Base-by-base conservation (phyloP, 148 eudicot genomes). In the Cornus kousa region DNA sequence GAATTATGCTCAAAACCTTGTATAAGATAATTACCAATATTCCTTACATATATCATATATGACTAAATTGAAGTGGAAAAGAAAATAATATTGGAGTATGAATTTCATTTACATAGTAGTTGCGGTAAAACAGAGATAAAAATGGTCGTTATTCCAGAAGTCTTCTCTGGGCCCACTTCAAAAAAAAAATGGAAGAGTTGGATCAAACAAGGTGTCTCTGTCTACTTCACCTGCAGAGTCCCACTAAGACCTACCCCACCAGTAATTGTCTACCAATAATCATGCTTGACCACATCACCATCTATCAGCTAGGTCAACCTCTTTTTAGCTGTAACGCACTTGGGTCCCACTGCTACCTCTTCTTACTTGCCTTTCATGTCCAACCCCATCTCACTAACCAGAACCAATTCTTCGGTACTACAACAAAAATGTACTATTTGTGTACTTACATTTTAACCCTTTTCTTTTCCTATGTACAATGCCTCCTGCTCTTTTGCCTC, bases 401-500 rank as follows among this genome's bases (percentile, higher is more conserved):
- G 57, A 66, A 75, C 78, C 71, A 65, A n/a, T 23, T 16, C 23
- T 39, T 75, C 9, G 55, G 78, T 75, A 31, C 48, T 43, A 6
- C 8, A 43, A 43, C 8, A 43, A 43, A 43, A 43, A 43, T 43
- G 8, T 43, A 43, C 5, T 80, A 7, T 4, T 53, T 74, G 72
- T 80, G 40, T 69, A 80, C 71, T 35, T 20, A 71, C 77, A 62
- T 24, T 62, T 4, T 23, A 74, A 74, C 53, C 43, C 69, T 24
- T 20, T 24, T 73, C 70, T 62, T 71, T 23, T 71, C 35, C 82
- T 77, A 60, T 81, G 81, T 83, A 80, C 90, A 81, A 53, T 67
- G 40, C 65, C 64, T 55, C 70, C 72, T 76, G 46, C 77, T 75
- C 24, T 28, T 71, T 28, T 28, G 28, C 28, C 28, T 28, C n/a